phyloP scores from a whole-genome alignment of 257 asterid genomes.

The Henckelia pumila region DNA sequence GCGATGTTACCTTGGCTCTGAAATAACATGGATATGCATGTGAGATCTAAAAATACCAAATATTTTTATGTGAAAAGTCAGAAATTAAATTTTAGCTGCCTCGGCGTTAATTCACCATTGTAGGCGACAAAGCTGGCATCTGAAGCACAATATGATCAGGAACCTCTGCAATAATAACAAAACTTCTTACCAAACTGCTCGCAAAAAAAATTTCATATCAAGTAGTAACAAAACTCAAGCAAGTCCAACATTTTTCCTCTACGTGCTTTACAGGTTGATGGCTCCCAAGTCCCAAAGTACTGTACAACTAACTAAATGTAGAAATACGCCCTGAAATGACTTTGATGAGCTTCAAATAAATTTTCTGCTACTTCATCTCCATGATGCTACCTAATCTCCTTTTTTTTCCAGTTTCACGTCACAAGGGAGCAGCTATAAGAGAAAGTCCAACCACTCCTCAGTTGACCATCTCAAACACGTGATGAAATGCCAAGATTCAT shows the following conservation, averaged over 20 bases:
- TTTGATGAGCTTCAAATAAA: background rate
- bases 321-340: background rate
- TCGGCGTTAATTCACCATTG: constrained; percentile 67
- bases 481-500: background rate
- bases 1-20: constrained; percentile 96
- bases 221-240: constrained; percentile 9
- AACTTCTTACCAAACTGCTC: background rate
- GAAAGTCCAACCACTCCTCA: background rate
- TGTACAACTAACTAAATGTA: constrained; percentile 2
- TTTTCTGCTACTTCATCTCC: constrained; percentile 12
- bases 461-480: constrained; percentile 1
- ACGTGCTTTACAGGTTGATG: constrained; percentile 3
- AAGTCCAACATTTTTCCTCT: constrained; percentile 13
- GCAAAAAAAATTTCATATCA: constrained; percentile 10
- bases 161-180: constrained; percentile 51
- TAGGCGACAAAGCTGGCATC: constrained; percentile 99
- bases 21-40: constrained; percentile 31
- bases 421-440: background rate
- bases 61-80: constrained; percentile 6
- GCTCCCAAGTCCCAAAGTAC: background rate
- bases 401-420: constrained; percentile 2
- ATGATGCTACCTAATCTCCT: constrained; percentile 12
- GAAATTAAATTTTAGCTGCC: constrained; percentile 6
- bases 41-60: constrained; percentile 7
- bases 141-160: constrained; percentile 63